Conservation (phyloP, 2,329 filamentous ascomycete species). For the Diaporthe helianthi region DNA sequence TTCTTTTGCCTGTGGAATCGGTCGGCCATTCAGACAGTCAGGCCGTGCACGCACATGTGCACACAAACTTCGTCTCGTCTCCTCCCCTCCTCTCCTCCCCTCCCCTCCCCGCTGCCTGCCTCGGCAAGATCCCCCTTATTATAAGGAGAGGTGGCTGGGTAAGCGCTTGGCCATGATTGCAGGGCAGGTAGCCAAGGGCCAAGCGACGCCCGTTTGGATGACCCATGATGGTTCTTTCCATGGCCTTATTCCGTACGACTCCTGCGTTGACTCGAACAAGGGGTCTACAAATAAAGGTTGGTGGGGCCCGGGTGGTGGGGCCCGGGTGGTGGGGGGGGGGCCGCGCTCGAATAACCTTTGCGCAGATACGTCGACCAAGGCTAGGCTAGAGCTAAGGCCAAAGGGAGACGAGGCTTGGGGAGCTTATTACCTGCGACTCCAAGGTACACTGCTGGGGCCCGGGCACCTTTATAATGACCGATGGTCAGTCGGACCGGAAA, state of each 20-base stretch:
- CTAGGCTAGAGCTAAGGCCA: neutral
- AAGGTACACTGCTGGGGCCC: slow-evolving; percentile 6
- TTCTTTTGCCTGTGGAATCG: neutral
- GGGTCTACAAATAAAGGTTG: neutral
- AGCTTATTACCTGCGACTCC: too few relatives aligned
- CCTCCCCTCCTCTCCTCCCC: neutral
- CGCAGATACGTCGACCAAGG: neutral
- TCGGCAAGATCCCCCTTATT: neutral
- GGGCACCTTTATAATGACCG: neutral
- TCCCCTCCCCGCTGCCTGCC: neutral
- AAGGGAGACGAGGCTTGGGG: neutral
- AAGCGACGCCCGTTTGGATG: neutral
- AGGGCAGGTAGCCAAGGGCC: neutral
- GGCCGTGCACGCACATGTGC: neutral
- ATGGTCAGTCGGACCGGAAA: neutral
- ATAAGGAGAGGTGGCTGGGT: neutral
- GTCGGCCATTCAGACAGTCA: neutral
- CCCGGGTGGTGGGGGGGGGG: too few relatives aligned
- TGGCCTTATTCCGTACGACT: neutral
- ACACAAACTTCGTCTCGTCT: too few relatives aligned
- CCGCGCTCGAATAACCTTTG: slow-evolving; percentile 10
- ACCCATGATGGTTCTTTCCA: neutral
- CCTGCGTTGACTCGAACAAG: neutral
- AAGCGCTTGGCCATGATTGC: neutral
- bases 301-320: too few relatives aligned